Conservation (phyloP, 2,329 filamentous ascomycete genomes). For the Colletotrichum sp. region DNA sequence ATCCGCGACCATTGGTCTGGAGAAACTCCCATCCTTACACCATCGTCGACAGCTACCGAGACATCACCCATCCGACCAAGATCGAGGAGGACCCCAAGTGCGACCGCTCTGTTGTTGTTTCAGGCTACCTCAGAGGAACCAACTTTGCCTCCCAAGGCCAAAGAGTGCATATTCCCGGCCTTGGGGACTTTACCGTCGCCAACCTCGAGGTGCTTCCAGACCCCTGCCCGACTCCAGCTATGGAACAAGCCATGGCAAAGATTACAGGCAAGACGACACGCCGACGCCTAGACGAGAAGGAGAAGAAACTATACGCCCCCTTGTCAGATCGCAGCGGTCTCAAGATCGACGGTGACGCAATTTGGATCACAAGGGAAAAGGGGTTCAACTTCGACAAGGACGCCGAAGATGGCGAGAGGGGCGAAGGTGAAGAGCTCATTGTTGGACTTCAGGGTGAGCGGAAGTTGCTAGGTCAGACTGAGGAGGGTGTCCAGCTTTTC, state of each 20-base stretch:
- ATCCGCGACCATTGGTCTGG: constrained; percentile 94
- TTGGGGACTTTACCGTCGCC: constrained; percentile 86
- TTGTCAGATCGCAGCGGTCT: constrained; percentile 98
- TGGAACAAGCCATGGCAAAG: constrained; percentile 87
- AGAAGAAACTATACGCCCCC: constrained; percentile 93
- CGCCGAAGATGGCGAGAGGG: constrained; percentile 73
- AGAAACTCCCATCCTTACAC: constrained; percentile 95
- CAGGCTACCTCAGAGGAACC: constrained; percentile 92
- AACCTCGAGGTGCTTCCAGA: constrained; percentile 89
- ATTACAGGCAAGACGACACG: constrained; percentile 81
- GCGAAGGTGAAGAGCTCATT: constrained; percentile 95
- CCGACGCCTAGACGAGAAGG: constrained; percentile 89
- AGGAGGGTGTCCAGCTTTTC: constrained; percentile 86
- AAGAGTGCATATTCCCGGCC: constrained; percentile 87
- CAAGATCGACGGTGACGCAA: constrained; percentile 94
- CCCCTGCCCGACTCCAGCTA: constrained; percentile 91
- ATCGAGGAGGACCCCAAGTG: constrained; percentile 90
- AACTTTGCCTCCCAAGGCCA: constrained; percentile 90
- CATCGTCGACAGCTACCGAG: constrained; percentile 91
- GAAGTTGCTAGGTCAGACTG: constrained; percentile 80
- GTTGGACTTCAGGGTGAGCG: constrained; percentile 86
- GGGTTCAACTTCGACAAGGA: constrained; percentile 77
- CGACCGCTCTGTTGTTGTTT: constrained; percentile 88
- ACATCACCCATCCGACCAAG: constrained; percentile 90
- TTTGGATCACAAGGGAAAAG: constrained; percentile 80